Conservation (phyloP, 2,329 filamentous ascomycete species). For the Colletotrichum godetiae region DNA sequence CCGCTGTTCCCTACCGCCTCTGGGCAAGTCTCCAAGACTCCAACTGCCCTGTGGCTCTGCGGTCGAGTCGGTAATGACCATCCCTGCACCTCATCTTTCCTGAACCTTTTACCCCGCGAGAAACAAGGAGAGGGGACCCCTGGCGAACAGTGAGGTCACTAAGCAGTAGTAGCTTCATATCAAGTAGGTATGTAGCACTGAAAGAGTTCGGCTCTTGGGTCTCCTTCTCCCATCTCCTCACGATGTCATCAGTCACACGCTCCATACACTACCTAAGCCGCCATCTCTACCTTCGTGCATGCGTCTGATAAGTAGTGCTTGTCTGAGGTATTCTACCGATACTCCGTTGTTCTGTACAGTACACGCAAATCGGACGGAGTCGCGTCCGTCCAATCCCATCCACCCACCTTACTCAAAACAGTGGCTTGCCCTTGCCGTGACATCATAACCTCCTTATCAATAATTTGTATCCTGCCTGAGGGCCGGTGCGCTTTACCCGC, state of each 20-base stretch:
- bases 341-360: neutral
- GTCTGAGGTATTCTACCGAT: neutral
- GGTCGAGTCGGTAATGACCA: conserved; percentile 16
- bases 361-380: neutral
- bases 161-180: neutral
- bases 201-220: neutral
- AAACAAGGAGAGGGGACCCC: conserved; percentile 14
- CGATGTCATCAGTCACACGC: neutral
- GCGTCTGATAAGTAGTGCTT: neutral
- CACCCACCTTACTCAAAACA: conserved; percentile 6
- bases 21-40: neutral
- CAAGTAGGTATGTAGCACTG: neutral
- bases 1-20: conserved; percentile 10
- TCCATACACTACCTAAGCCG: neutral
- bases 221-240: conserved; percentile 3
- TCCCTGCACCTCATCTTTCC: neutral
- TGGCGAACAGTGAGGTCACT: conserved; percentile 22
- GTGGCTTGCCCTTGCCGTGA: neutral
- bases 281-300: neutral
- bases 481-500: neutral
- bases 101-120: conserved; percentile 24
- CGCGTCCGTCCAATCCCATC: neutral
- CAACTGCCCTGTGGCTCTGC: neutral
- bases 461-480: neutral
- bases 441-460: conserved; percentile 16